Base-by-base conservation (phyloP, 345 rosid genomes). In the Heritiera fomes region DNA sequence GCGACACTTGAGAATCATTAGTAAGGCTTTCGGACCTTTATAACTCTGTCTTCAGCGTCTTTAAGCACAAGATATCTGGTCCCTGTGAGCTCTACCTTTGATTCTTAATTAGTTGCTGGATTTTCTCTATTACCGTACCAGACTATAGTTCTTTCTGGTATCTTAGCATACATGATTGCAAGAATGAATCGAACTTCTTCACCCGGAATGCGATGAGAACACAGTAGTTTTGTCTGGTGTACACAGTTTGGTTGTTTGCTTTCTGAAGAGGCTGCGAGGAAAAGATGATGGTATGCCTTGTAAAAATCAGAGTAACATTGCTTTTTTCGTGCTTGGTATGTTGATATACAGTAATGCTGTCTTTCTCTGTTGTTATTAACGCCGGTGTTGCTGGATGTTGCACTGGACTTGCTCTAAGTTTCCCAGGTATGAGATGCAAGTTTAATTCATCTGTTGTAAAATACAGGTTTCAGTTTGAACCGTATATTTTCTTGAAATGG, bases 271-370 rank as follows among this genome's bases (percentile, higher is more conserved):
- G 89, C 69, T 91, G 59, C 85, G 97, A n/a, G 95, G 99, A 56
- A 96, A 94, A 87, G 95, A 94, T 89, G 99, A 96, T 65, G 93
- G 99, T 96, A 90, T 72, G 34, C 56, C 20, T 70, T 49, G 20
- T 3, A 20, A 47, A 47, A 47, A 47, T 45, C 6, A 46, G 28
- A 32, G 14, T 6, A 61, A 61, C 7, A 45, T 9, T 2, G 13
- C 18, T 41, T 11, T 10, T 50, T 9, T 59, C 23, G 14, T 60
- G 28, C 60, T 47, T 32, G 45, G 43, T 12, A 2, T 28, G 43
- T 75, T 49, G 45, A 63, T 63, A 63, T 30, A 13, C 11, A 6
- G n/a, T 28, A 49, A 15, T 78, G 30, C 20, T 76, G 76, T 75
- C 69, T 80, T 45, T 38, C 49, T 76, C 55, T 85, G 87, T 87